A percentile compares a stretch with the other conserved stretches of the same genome.
phyloP scores from a whole-genome alignment of 495 filamentous ascomycete species.

The Penicillium lagena region DNA sequence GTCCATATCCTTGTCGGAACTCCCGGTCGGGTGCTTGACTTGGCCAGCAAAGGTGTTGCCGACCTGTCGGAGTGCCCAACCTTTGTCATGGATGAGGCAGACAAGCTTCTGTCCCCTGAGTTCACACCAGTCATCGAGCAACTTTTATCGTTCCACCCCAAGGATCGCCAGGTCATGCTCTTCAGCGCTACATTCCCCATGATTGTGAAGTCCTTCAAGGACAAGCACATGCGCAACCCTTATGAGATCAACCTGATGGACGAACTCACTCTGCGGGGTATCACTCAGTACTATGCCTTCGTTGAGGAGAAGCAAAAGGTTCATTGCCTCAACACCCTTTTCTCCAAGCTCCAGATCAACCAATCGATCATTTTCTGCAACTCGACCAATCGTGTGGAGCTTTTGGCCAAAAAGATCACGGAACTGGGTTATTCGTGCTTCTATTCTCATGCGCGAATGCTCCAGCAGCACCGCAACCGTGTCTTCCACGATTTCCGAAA shows the following conservation, averaged over 20 bases:
- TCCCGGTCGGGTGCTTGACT: slow-evolving; percentile 87
- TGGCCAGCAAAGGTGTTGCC: slow-evolving; percentile 90
- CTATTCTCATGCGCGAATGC: slow-evolving; percentile 98
- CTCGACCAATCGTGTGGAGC: slow-evolving; percentile 94
- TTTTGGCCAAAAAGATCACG: slow-evolving; percentile 98
- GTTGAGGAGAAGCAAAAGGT: slow-evolving; percentile 99
- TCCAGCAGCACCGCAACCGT: slow-evolving; percentile 93
- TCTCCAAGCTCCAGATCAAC: slow-evolving; percentile 98
- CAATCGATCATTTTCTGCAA: slow-evolving; percentile 99
- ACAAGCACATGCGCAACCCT: slow-evolving; percentile 91
- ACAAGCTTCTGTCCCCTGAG: slow-evolving; percentile 92
- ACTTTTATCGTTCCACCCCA: slow-evolving; percentile 85
- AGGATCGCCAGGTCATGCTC: slow-evolving; percentile 96
- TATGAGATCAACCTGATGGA: slow-evolving; percentile 99
- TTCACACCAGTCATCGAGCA: slow-evolving; percentile 98
- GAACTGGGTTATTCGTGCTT: slow-evolving; percentile 99
- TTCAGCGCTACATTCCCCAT: slow-evolving; percentile 97
- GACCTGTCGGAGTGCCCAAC: slow-evolving; percentile 95
- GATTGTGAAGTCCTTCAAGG: slow-evolving; percentile 95
- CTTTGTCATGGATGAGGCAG: slow-evolving; percentile 98
- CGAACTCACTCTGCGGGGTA: slow-evolving; percentile 93
- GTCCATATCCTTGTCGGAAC: slow-evolving; percentile 98
- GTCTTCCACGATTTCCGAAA: slow-evolving; percentile 99
- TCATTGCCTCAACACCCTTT: slow-evolving; percentile 96
- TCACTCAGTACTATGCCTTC: slow-evolving; percentile 98